phyloP scores from a whole-genome alignment of 148 eudicot genomes.

The Linanthus parryae region DNA sequence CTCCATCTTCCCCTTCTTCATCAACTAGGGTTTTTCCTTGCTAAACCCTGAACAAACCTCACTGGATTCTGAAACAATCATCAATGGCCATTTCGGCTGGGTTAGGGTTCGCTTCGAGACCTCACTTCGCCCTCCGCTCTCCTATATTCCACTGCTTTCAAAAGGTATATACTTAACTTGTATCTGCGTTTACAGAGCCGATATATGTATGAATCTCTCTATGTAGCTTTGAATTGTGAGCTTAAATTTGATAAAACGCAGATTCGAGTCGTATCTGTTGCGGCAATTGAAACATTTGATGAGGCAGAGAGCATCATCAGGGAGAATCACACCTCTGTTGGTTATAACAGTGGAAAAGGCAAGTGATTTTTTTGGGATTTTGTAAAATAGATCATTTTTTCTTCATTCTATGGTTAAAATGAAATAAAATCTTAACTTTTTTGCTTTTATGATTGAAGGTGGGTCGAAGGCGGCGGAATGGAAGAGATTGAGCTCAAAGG shows the following conservation, averaged over 20 bases:
- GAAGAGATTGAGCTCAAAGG: slow-evolving; percentile 66
- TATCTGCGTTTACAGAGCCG: neutral
- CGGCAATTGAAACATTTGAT: slow-evolving; percentile 13
- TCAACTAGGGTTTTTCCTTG: too few species aligned
- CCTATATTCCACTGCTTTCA: slow-evolving; percentile 21
- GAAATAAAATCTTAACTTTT: neutral
- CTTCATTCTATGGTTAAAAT: neutral
- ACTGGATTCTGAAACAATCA: too few species aligned
- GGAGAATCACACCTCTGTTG: neutral
- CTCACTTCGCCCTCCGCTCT: slow-evolving; percentile 20
- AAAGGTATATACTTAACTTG: slow-evolving; percentile 18
- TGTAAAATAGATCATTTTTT: neutral
- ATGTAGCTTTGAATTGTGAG: neutral
- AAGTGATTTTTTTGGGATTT: neutral
- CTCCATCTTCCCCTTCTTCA: too few species aligned
- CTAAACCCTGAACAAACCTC: too few species aligned
- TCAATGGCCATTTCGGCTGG: slow-evolving; percentile 39
- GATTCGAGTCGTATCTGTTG: slow-evolving; percentile 17
- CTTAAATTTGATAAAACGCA: neutral
- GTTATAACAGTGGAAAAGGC: slow-evolving; percentile 13
- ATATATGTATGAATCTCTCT: neutral
- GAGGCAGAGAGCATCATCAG: slow-evolving; percentile 13
- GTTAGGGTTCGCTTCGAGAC: slow-evolving; percentile 17
- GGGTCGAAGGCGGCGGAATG: slow-evolving; percentile 22
- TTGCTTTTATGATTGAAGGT: slow-evolving; percentile 10